Conservation (phyloP, 208 protist genomes). For the Borovskyia barvae region DNA sequence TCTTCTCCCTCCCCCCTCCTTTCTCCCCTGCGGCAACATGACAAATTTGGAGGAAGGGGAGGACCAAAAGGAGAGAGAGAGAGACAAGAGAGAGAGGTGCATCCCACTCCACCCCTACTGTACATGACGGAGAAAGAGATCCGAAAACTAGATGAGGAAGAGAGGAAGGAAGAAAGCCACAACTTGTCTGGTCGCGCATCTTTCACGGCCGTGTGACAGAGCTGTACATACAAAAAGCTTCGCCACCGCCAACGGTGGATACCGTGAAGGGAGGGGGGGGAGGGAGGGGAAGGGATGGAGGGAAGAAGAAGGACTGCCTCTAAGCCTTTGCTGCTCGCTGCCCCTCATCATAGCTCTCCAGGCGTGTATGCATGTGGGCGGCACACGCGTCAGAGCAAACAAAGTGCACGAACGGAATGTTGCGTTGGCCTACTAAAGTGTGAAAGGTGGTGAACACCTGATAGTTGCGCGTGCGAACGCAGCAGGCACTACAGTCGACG, state of each 20-base stretch:
- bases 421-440: slow-evolving; percentile 20
- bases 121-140: too few relatives aligned
- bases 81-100: too few relatives aligned
- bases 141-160: too few relatives aligned
- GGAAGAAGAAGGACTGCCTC: not conserved
- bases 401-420: slow-evolving; percentile 74
- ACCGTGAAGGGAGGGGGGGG: not conserved
- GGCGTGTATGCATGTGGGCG: slow-evolving; percentile 37
- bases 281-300: not conserved
- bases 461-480: slow-evolving; percentile 53
- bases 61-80: not conserved
- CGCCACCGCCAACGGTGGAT: too few relatives aligned
- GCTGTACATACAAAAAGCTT: too few relatives aligned
- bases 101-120: too few relatives aligned
- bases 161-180: too few relatives aligned
- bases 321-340: not conserved
- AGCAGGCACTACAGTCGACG: slow-evolving; percentile 81
- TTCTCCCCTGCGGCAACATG: too few relatives aligned
- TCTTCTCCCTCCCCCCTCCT: too few relatives aligned
- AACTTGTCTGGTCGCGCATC: too few relatives aligned
- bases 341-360: slow-evolving; percentile 45
- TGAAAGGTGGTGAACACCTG: slow-evolving; percentile 63
- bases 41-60: not conserved
- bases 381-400: slow-evolving; percentile 64
- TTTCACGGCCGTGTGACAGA: too few relatives aligned